These are phyloP conservation scores for Roridomyces roridus DNA, from an alignment of 768 basidiomycete genomes.

Conservation along the genomic window DNA sequence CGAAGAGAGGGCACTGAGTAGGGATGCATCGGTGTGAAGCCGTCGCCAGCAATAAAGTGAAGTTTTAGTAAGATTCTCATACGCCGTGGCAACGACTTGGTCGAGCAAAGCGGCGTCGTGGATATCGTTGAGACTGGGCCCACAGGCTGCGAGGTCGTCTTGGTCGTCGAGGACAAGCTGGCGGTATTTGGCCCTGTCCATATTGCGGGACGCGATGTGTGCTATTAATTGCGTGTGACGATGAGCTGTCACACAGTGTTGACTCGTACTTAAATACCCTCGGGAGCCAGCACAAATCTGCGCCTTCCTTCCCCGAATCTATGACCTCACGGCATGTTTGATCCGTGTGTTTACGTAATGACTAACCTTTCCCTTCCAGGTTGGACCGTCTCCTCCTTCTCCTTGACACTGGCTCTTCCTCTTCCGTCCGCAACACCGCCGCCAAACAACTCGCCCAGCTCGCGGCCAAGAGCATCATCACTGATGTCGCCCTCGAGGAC, in stretches of 20 bases:
- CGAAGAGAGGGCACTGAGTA: constrained; percentile 56
- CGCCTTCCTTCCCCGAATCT: not conserved
- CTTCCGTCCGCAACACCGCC: constrained; percentile 90
- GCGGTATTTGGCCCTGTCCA: no score
- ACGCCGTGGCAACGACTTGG: constrained; percentile 50
- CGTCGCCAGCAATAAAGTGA: constrained; percentile 60
- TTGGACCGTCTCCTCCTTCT: constrained; percentile 97
- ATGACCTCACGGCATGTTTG: constrained; percentile 16
- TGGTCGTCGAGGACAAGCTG: no score
- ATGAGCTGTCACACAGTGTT: no score
- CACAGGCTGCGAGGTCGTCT: no score
- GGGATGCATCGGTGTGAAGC: constrained; percentile 77
- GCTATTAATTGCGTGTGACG: no score
- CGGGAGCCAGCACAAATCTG: no score
- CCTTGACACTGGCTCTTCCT: constrained; percentile 93
- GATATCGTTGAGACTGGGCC: no score
- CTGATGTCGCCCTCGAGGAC: constrained; percentile 82
- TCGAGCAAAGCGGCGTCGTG: no score
- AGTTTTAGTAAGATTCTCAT: constrained; percentile 55
- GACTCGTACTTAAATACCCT: no score
- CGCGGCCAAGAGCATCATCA: constrained; percentile 83
- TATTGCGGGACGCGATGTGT: no score
- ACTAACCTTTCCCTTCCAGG: constrained; percentile 53
- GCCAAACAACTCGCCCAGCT: constrained; percentile 95
- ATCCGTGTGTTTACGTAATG: no score